Base-by-base conservation (phyloP, 1,139 yeast species). In the Pichia sp. region DNA sequence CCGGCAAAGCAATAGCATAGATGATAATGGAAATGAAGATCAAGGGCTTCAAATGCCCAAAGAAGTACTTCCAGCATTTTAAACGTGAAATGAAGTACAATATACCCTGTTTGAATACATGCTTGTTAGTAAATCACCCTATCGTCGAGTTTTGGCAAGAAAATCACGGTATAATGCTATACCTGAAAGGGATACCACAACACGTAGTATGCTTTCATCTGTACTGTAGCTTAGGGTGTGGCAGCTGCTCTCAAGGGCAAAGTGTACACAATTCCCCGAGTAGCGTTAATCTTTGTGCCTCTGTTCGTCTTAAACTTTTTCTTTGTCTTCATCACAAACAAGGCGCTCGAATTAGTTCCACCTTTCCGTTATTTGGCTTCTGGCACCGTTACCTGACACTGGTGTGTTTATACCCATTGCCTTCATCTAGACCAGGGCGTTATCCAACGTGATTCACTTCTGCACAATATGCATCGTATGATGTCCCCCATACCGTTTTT, bases 41-140 rank as follows among this genome's bases (percentile, higher is more conserved):
- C 55, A 82, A 80, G 0, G 89, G 88, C 1, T 81, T 57, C 29
- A 81, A 10, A 51, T 62, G 66, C 31, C 52, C 53, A 8, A 46
- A 54, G 38, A 68, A 62, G 16, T 54, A 57, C 6, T 49, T 31
- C 70, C 69, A 67, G 40, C 68, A 62, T 29, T 60, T 58, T 11
- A 49, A 16, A 32, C 61, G 63, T n/a, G 41, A 30, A 1, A 60
- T 40, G 47, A 67, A 67, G 42, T 62, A 65, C 36, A 43, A 49
- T 3, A 67, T 50, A 6, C 70, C 71, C 69, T 65, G 34, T 47
- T 15, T 23, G 10, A 34, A 26, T 31, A 23, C n/a, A 45, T 16
- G 31, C 16, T 38, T 38, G 41, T 38, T 38, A 38, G 41, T 38
- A 38, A 38, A 38, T n/a, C 41, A 38, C n/a, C 16, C 5, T n/a